Evolutionary conservation across 257 asterid genomes (phyloP).

Genomic region (Salvia miltiorrhiza): DNA sequence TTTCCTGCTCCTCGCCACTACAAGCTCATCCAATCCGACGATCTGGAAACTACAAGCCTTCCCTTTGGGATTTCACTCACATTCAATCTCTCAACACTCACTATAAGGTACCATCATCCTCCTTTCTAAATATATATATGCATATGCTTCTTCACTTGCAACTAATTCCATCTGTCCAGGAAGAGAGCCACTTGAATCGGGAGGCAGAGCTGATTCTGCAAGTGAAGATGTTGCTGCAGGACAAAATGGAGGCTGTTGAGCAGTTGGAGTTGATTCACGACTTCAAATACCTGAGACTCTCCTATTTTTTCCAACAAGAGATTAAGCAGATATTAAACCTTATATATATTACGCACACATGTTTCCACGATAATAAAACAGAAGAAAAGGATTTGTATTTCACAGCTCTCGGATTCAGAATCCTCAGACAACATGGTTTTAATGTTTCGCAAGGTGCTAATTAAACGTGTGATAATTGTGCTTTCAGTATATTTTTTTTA

Average conservation of each 20-base stretch:
- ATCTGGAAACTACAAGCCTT: background rate
- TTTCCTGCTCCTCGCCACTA: background rate
- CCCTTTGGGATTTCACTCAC: background rate
- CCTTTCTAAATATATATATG: background rate
- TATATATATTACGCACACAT: background rate
- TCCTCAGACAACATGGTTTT: background rate
- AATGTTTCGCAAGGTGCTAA: background rate
- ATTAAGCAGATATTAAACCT: conserved; percentile 1
- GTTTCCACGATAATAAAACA: background rate
- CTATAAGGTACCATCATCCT: background rate
- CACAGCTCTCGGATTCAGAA: background rate
- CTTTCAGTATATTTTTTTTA: too few relatives aligned
- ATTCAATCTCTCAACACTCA: background rate
- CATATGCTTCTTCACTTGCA: too few relatives aligned
- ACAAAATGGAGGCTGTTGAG: background rate
- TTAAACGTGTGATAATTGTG: too few relatives aligned
- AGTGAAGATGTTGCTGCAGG: conserved; percentile 17
- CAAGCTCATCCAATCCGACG: background rate
- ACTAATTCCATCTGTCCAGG: too few relatives aligned
- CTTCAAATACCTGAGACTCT: conserved; percentile 21
- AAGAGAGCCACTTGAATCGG: background rate
- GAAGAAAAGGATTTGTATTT: background rate
- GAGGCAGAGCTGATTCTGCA: conserved; percentile 7
- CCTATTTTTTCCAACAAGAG: conserved; percentile 20
- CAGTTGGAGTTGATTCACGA: conserved; percentile 26